Percentiles rank a stretch among this genome's conserved stretches.
phyloP scores from a whole-genome alignment of 805 yeast genomes.

The Wickerhamiella brachini region DNA sequence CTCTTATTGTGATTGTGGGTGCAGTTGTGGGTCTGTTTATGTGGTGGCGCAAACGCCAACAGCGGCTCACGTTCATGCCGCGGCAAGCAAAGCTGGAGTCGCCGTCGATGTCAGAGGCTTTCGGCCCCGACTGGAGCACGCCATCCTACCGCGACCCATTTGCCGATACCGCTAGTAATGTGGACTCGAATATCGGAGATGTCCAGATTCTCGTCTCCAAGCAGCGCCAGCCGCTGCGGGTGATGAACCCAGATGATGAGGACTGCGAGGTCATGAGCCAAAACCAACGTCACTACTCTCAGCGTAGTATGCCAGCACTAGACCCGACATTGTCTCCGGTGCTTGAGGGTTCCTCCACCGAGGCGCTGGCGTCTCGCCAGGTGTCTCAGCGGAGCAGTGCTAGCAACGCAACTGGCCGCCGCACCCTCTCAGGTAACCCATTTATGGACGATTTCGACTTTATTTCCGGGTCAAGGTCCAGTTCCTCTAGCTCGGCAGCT shows the following conservation, averaged over 20 bases:
- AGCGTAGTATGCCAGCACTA: neutral
- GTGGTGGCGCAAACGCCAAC: slow-evolving; percentile 19
- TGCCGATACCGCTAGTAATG: neutral
- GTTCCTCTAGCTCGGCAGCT: neutral
- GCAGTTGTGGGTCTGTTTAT: slow-evolving; percentile 23
- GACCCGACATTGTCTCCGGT: neutral
- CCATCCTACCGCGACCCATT: neutral
- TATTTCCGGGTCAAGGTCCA: neutral
- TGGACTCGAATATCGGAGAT: slow-evolving; percentile 2
- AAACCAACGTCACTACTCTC: neutral
- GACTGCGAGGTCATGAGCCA: neutral
- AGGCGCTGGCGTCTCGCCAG: neutral
- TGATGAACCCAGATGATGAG: slow-evolving; percentile 15
- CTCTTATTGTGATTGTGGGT: slow-evolving; percentile 28
- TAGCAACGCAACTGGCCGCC: neutral
- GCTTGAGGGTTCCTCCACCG: neutral
- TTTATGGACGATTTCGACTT: neutral
- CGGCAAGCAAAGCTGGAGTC: slow-evolving; percentile 8
- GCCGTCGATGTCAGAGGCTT: slow-evolving; percentile 2
- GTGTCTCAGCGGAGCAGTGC: neutral
- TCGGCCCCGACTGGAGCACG: neutral
- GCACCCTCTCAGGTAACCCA: neutral
- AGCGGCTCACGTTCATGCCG: slow-evolving; percentile 12
- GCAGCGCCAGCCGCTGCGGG: slow-evolving; percentile 12
- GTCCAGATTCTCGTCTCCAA: slow-evolving; percentile 10